Evolutionary conservation across 2,329 filamentous ascomycete genomes (phyloP).

Genomic region (Ophiostoma piceae): DNA sequence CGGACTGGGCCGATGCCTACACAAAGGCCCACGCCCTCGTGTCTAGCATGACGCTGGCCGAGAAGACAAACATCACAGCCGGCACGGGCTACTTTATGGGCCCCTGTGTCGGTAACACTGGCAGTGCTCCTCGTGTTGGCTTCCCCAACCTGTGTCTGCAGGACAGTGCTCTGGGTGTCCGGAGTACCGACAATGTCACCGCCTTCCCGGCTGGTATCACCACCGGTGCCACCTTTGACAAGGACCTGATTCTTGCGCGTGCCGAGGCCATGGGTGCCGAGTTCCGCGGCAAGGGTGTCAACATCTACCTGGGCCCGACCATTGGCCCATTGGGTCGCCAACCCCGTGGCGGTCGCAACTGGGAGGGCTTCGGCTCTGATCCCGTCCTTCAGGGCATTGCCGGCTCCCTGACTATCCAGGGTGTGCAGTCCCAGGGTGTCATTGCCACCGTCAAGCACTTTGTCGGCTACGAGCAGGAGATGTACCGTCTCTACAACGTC

Average conservation of each 20-base stretch:
- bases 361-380: conserved; percentile 77
- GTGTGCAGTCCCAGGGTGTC: conserved; percentile 47
- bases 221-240: conserved; percentile 74
- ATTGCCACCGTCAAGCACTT: conserved; percentile 56
- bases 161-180: conserved; percentile 72
- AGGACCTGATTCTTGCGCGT: conserved; percentile 53
- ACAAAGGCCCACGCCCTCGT: conserved; percentile 63
- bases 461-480: conserved; percentile 66
- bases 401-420: conserved; percentile 57
- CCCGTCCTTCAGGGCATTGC: conserved; percentile 65
- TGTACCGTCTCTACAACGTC: conserved; percentile 49
- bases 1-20: conserved; percentile 65
- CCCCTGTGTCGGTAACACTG: conserved; percentile 60
- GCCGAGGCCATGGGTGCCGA: conserved; percentile 57
- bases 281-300: conserved; percentile 64
- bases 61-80: conserved; percentile 72
- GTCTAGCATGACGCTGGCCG: conserved; percentile 69
- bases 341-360: conserved; percentile 69
- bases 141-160: conserved; percentile 74
- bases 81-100: conserved; percentile 70
- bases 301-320: conserved; percentile 51
- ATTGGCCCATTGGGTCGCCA: conserved; percentile 68
- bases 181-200: conserved; percentile 61
- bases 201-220: conserved; percentile 78
- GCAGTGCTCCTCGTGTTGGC: conserved; percentile 35